These are phyloP conservation scores for Lolium multiflorum DNA, from an alignment of 176 grass and related monocot species.

Conservation along the genomic window DNA sequence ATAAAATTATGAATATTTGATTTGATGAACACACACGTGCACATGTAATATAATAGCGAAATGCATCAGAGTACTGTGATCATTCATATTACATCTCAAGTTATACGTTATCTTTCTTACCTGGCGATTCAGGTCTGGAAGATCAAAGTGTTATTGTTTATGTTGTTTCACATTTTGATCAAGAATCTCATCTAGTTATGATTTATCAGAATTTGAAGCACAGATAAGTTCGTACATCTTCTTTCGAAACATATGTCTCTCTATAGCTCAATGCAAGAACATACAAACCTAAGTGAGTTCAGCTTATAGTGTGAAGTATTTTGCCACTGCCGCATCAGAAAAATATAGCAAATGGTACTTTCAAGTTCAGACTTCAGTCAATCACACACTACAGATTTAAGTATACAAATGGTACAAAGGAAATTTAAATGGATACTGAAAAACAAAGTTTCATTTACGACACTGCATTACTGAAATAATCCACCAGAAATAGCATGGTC, in stretches of 20 bases:
- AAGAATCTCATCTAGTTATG: neutral
- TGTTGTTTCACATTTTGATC: neutral
- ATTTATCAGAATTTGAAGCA: neutral
- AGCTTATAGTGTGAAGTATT: neutral
- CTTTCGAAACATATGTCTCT: neutral
- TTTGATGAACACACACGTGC: constrained; percentile 38
- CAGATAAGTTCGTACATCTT: too few species aligned
- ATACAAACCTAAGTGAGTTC: neutral
- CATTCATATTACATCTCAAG: neutral
- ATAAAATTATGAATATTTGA: neutral
- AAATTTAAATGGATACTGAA: neutral
- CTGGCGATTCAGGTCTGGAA: too few species aligned
- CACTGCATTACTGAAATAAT: constrained; percentile 10
- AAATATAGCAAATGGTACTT: neutral
- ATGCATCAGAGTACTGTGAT: neutral
- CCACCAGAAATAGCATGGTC: neutral
- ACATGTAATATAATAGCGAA: neutral
- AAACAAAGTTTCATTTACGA: neutral
- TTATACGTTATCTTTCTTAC: too few species aligned
- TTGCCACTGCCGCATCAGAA: neutral
- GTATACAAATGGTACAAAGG: neutral
- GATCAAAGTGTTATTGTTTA: neutral
- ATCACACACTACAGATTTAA: neutral
- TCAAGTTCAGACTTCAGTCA: constrained; percentile 4
- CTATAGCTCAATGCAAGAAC: neutral